phyloP scores from a whole-genome alignment of 176 grass and related monocot genomes.

The Pontederia crassipes region DNA sequence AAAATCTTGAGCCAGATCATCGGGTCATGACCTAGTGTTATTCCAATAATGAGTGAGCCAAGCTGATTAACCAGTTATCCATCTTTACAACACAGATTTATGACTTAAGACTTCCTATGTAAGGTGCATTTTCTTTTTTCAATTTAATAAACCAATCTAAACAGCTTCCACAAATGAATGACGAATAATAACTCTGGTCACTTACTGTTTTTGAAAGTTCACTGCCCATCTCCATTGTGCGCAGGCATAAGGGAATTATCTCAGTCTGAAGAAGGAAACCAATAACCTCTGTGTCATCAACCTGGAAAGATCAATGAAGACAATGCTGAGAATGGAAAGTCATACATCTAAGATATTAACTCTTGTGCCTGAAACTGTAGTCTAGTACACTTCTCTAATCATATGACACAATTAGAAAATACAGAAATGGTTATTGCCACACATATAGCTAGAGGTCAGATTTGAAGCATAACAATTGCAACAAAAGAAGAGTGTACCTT shows the following conservation, averaged over 20 bases:
- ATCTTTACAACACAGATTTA: too few species aligned
- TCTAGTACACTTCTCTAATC: not conserved
- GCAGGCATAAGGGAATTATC: conserved; percentile 21
- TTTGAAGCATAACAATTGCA: not conserved
- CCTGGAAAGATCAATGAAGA: not conserved
- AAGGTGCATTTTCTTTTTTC: too few species aligned
- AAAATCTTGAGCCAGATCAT: too few species aligned
- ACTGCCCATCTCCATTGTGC: conserved; percentile 20
- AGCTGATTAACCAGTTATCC: too few species aligned
- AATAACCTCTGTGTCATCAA: conserved; percentile 20
- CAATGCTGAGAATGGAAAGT: not conserved
- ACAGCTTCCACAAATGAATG: not conserved
- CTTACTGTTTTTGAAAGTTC: conserved; percentile 21
- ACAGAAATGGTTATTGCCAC: too few species aligned
- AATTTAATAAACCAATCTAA: not conserved
- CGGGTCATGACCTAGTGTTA: too few species aligned
- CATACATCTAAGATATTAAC: too few species aligned
- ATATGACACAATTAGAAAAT: not conserved
- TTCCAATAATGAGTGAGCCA: too few species aligned
- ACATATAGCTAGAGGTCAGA: not conserved
- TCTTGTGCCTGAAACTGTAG: too few species aligned
- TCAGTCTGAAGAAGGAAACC: conserved; percentile 17
- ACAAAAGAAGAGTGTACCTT: conserved; percentile 11
- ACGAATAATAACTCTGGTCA: not conserved
- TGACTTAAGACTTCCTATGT: too few species aligned